Conservation (phyloP, 768 basidiomycete genomes). For the Rhodotorula toruloides region DNA sequence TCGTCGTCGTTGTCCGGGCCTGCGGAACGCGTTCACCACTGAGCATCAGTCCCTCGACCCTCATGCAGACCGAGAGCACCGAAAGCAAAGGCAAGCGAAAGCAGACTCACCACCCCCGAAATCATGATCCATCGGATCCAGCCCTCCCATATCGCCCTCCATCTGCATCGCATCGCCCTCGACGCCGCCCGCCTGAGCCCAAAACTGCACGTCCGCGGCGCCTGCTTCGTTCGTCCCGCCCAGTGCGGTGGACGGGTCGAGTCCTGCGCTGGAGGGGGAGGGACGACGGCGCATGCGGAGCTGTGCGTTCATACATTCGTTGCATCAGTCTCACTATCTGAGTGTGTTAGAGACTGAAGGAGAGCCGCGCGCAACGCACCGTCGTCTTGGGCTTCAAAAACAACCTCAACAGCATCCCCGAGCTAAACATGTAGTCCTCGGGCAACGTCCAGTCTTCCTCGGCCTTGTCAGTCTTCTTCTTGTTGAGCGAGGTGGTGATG, state of each 20-base stretch:
- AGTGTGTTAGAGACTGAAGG: neutral
- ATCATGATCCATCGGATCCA: neutral
- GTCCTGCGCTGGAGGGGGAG: too few species aligned
- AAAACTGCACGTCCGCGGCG: constrained; percentile 83
- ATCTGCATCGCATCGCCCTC: neutral
- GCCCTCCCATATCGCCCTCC: constrained; percentile 4
- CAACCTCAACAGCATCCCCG: constrained; percentile 77
- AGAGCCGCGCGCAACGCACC: constrained; percentile 52
- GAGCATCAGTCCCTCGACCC: neutral
- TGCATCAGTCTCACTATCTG: neutral
- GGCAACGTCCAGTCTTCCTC: constrained; percentile 67
- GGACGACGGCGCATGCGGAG: constrained; percentile 84
- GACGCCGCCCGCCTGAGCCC: constrained; percentile 83
- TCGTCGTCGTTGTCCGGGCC: constrained; percentile 27
- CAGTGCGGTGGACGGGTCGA: constrained; percentile 43
- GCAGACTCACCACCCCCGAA: neutral
- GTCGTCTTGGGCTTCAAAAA: constrained; percentile 95
- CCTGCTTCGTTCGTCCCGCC: neutral
- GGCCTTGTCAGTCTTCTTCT: neutral
- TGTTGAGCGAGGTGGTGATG: constrained; percentile 55
- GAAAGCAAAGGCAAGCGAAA: too few species aligned
- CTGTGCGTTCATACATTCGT: too few species aligned
- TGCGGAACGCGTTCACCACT: too few species aligned
- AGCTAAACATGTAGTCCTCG: constrained; percentile 96
- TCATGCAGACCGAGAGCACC: too few species aligned